Percentiles rank a stretch among this genome's conserved stretches.
phyloP scores from a whole-genome alignment of 1,284 basidiomycete species.

The Ganoderma resinaceum region DNA sequence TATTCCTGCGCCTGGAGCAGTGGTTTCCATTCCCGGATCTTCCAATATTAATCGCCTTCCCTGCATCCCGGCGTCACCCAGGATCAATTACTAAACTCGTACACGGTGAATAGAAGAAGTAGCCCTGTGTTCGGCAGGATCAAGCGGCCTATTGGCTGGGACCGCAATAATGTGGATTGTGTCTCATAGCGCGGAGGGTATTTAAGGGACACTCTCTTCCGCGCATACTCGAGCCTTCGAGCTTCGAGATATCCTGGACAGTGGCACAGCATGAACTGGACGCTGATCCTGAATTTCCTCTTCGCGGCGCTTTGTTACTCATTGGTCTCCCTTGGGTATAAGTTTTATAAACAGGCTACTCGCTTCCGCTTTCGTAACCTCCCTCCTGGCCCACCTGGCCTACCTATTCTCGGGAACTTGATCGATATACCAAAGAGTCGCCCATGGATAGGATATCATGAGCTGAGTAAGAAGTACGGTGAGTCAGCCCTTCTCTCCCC shows the following conservation, averaged over 20 bases:
- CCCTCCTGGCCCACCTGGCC: background rate
- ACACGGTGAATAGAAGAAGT: too few relatives aligned
- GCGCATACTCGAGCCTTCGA: background rate
- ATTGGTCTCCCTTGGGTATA: background rate
- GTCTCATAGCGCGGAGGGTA: background rate
- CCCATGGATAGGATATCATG: background rate
- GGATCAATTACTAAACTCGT: too few relatives aligned
- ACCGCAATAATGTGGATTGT: background rate
- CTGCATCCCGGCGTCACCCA: background rate
- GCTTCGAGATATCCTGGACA: too few relatives aligned
- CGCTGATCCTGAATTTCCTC: background rate
- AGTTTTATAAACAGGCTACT: background rate
- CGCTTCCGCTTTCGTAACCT: background rate
- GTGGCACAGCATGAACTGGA: background rate
- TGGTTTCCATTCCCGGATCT: background rate
- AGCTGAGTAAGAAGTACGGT: background rate
- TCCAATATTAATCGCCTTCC: background rate
- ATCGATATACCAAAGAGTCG: background rate
- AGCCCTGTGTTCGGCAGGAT: background rate
- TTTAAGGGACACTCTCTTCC: background rate
- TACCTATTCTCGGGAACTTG: background rate
- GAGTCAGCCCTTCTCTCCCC: background rate
- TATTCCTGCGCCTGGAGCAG: background rate
- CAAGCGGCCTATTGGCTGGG: background rate
- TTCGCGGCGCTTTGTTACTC: background rate